Evolutionary conservation across 2,329 filamentous ascomycete species (phyloP), one percentile per base, ranked within the genome.

Genomic region (Acephala macrosclerotiorum): DNA sequence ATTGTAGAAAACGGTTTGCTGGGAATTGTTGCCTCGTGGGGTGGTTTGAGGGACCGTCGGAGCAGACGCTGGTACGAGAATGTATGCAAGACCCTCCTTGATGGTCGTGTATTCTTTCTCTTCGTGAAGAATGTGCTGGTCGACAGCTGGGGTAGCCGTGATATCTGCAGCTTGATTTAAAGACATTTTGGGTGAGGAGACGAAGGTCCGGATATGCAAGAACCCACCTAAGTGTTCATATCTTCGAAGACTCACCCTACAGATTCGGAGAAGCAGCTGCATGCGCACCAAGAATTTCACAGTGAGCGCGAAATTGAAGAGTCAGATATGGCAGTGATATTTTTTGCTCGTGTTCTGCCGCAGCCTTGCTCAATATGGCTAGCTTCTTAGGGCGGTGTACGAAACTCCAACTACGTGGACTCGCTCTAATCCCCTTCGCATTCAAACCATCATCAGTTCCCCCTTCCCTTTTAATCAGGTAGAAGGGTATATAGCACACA

Each of bases 1-100:
- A 74, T 99, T 99, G 85, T 99, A 99, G 76, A 99, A 99, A 63
- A 99, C 96, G 73, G 95, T 91, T 72, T 89, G 86, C 45, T 88
- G 83, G 72, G 88, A 84, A 60, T 89, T 85, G 66, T 85, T 81
- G 73, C 87, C 85, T 64, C 83, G 76, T 66, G 66, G 78, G 59
- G 68, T 78, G 1, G 77, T 71, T 78, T 85, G 76, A 70, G 80
- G 76, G 70, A 82, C 74, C 26, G 80, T 82, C n/a, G 82, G 79
- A 14, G 80, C 80, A 35, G 80, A 79, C 38, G 81, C 81, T 1
- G 89, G 88, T 14, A 89, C 85, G 14, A 92, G 81, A 65, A 92
- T 91, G 70, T 88, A 83, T 42, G 89, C 90, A n/a, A 85, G 78
- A 6, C 90, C 90, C 78, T 92, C 90, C 66, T 86, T 86, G 64